Percentiles rank a stretch among this genome's conserved stretches.
Evolutionary conservation across 1,139 yeast genomes (phyloP).

Genomic region (Protomyces macrosporus): DNA sequence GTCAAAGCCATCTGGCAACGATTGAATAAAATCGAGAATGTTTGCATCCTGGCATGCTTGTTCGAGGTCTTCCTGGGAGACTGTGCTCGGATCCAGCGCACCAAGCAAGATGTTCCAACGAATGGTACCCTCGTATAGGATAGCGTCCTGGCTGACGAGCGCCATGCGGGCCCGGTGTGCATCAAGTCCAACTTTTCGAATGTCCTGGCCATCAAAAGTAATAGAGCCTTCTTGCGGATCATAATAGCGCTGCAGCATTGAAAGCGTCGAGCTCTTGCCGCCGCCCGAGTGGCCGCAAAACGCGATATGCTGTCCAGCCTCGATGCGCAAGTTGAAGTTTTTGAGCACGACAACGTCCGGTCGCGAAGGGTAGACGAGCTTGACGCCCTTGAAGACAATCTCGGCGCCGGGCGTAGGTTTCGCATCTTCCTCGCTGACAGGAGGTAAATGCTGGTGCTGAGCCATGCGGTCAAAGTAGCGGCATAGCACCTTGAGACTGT

Average conservation of each 20-base stretch:
- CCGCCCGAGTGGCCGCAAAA: constrained; percentile 97
- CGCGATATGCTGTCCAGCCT: constrained; percentile 81
- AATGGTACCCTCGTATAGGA: constrained; percentile 79
- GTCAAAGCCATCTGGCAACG: constrained; percentile 73
- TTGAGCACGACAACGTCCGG: constrained; percentile 66
- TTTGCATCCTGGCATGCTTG: constrained; percentile 73
- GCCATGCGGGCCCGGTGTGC: constrained; percentile 69
- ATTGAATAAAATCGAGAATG: constrained; percentile 42
- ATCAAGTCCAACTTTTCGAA: constrained; percentile 63
- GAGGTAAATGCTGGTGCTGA: constrained; percentile 39
- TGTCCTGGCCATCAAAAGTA: constrained; percentile 62
- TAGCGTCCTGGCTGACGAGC: constrained; percentile 88
- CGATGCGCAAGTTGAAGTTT: constrained; percentile 58
- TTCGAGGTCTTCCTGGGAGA: constrained; percentile 58
- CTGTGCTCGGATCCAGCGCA: constrained; percentile 42
- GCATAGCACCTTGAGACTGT: constrained; percentile 50
- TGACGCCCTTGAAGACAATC: constrained; percentile 57
- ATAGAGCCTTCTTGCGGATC: constrained; percentile 67
- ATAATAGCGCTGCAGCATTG: constrained; percentile 70
- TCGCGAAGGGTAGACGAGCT: constrained; percentile 79
- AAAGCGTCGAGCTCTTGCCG: constrained; percentile 78
- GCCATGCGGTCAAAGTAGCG: constrained; percentile 48
- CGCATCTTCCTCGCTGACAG: constrained; percentile 43
- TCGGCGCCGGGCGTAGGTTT: constrained; percentile 38
- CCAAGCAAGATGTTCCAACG: constrained; percentile 82